Conservation (phyloP, 2,329 filamentous ascomycete species). For the Parasarocladium wereldwijsianum region DNA sequence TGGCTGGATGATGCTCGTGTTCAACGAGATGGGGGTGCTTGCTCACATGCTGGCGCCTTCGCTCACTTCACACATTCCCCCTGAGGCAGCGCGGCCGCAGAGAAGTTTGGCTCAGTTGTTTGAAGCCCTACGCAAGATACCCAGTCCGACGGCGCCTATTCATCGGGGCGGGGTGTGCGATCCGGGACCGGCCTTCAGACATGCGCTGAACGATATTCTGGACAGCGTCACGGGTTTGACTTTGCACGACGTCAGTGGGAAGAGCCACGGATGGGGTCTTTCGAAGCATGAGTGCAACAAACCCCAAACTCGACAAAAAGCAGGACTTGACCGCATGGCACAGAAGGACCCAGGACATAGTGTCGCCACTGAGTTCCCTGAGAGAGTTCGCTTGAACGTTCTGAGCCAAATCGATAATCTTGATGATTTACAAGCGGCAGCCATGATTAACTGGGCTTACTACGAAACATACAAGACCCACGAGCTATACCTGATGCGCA, state of each 20-base stretch:
- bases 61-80: constrained; percentile 5
- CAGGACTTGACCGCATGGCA: constrained; percentile 18
- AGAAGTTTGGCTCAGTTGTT: constrained; percentile 31
- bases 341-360: constrained; percentile 15
- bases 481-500: constrained; percentile 23
- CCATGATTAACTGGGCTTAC: constrained; percentile 25
- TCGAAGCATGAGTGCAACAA: constrained; percentile 22
- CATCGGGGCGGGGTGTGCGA: constrained; percentile 32
- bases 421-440: constrained; percentile 26
- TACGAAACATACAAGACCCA: constrained; percentile 30
- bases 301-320: constrained; percentile 18
- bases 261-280: constrained; percentile 33
- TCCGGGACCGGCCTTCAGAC: constrained; percentile 29
- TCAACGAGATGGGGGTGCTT: constrained; percentile 30
- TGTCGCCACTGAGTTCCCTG: constrained; percentile 18
- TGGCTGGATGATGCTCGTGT: constrained; percentile 38
- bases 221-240: constrained; percentile 35
- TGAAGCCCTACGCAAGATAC: constrained; percentile 25
- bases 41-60: constrained; percentile 16
- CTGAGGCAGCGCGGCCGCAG: constrained; percentile 11
- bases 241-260: constrained; percentile 31
- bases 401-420: constrained; percentile 23
- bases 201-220: constrained; percentile 32
- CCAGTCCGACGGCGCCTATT: constrained; percentile 25
- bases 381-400: constrained; percentile 23